Evolutionary conservation across 2,329 filamentous ascomycete genomes (phyloP), one percentile per base, ranked within the genome.

Genomic region (Blastomyces emzantsi): DNA sequence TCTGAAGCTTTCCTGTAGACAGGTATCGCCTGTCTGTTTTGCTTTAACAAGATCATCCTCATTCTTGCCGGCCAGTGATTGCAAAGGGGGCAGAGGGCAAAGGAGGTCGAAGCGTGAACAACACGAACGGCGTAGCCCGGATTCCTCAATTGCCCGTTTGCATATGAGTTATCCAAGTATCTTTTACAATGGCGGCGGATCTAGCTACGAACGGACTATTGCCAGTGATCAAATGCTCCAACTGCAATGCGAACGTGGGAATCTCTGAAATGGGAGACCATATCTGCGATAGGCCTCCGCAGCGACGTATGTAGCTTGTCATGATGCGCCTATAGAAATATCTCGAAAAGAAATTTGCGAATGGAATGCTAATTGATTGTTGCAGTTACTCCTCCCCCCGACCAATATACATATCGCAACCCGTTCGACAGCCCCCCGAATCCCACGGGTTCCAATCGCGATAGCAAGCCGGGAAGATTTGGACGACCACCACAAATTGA

Each of bases 221-320:
- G 79, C 90, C 91, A 72, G 87, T 87, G 30, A 90, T 96, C 77
- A 96, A 93, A 81, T 96, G 91, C 77, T 95, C 91, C 62, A 86
- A 83, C 78, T 96, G 91, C 73, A 85, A 86, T 51, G 76, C 80
- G 51, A 85, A 92, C 70, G 90, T 96, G 65, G 88, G 92, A 72
- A 94, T 96, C 69, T 88, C 89, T 51, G 80, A 87, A 74, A 89
- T 96, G 87, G 90, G 90, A 66, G 90, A 95, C 66, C 92, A 96
- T 79, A 74, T 90, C 66, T 96, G 92, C 75, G 75, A 75, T 56
- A 78, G 75, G 64, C 65, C 75, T 66, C 68, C 72, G 63, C 72
- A 77, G 65, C 70, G 45, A 63, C 36, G 70, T 67, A 63, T 52
- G 64, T 64, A 62, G n/a, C 17, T 22, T 47, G 39, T 7, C 43